Conservation (phyloP, 495 filamentous ascomycete genomes). For the Aspergillus taichungensis region DNA sequence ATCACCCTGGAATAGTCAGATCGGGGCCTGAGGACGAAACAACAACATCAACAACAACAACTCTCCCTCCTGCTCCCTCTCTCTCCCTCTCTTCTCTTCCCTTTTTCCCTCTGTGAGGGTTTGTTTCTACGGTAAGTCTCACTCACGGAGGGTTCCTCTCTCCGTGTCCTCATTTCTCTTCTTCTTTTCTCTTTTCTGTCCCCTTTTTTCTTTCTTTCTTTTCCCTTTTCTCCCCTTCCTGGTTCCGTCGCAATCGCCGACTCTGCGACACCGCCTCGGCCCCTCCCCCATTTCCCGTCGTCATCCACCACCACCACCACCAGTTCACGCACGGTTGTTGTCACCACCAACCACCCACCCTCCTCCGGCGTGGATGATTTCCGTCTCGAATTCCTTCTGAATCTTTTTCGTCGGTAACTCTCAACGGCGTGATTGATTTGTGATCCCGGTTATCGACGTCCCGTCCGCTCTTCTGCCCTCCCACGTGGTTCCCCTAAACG, state of each 20-base stretch:
- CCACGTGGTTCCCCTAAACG: conserved; percentile 16
- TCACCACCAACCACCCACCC: neutral
- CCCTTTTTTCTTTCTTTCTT: conserved; percentile 10
- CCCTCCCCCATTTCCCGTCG: conserved; percentile 14
- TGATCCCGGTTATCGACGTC: neutral
- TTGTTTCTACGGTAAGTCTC: conserved; percentile 12
- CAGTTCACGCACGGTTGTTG: conserved; percentile 19
- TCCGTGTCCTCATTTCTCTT: neutral
- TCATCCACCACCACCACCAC: conserved; percentile 13
- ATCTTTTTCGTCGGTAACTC: neutral
- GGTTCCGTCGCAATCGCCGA: conserved; percentile 13
- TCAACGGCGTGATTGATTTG: conserved; percentile 1
- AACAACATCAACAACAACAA: conserved; percentile 4
- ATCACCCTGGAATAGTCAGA: too few relatives aligned
- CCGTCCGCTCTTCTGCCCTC: conserved; percentile 1
- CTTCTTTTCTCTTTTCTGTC: conserved; percentile 2
- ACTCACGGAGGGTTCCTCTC: neutral
- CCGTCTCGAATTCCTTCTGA: neutral
- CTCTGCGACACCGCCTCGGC: conserved; percentile 37
- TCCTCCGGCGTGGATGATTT: conserved; percentile 2
- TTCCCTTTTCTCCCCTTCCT: neutral
- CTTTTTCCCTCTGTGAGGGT: conserved; percentile 19
- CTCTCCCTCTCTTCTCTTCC: neutral
- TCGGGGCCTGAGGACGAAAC: neutral
- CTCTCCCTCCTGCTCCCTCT: neutral